phyloP scores from a whole-genome alignment of 1,284 basidiomycete species.

The Apiotrichum siamense region DNA sequence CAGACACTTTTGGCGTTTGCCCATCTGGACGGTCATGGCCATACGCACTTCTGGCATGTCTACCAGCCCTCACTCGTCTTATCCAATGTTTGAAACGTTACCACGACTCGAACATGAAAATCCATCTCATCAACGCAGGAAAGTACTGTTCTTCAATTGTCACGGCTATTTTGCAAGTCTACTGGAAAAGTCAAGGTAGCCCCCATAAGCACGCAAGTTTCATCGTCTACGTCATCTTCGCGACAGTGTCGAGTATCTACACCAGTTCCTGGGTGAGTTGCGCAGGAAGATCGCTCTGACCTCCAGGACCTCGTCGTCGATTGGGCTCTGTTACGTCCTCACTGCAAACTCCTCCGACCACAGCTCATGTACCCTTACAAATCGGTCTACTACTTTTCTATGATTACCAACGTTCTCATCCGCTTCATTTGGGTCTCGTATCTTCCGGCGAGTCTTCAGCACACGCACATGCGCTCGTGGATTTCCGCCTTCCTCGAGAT shows the following conservation, averaged over 20 bases:
- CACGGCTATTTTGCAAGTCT: conserved; percentile 60
- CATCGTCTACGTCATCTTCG: conserved; percentile 59
- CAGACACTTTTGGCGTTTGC: conserved; percentile 52
- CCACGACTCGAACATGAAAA: conserved; percentile 62
- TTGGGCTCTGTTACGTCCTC: conserved; percentile 59
- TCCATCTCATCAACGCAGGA: conserved; percentile 80
- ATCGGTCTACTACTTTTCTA: conserved; percentile 50
- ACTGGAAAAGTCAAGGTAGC: conserved; percentile 61
- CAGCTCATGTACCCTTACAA: conserved; percentile 64
- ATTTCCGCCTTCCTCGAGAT: conserved; percentile 69
- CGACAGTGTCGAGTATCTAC: conserved; percentile 62
- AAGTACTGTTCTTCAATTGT: conserved; percentile 68
- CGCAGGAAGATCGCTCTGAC: background rate
- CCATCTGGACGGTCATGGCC: conserved; percentile 58
- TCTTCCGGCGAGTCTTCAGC: conserved; percentile 55
- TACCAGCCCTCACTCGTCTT: conserved; percentile 58
- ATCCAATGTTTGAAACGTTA: conserved; percentile 84
- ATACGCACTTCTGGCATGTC: conserved; percentile 48
- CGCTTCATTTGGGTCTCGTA: conserved; percentile 80
- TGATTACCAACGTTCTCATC: conserved; percentile 61
- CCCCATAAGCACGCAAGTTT: conserved; percentile 52
- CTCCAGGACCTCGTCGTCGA: conserved; percentile 52
- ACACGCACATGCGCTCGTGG: conserved; percentile 59
- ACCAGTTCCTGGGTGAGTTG: conserved; percentile 59
- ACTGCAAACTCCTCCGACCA: conserved; percentile 63